phyloP scores from a whole-genome alignment of 75 land plant species.

The Picea sitchensis region DNA sequence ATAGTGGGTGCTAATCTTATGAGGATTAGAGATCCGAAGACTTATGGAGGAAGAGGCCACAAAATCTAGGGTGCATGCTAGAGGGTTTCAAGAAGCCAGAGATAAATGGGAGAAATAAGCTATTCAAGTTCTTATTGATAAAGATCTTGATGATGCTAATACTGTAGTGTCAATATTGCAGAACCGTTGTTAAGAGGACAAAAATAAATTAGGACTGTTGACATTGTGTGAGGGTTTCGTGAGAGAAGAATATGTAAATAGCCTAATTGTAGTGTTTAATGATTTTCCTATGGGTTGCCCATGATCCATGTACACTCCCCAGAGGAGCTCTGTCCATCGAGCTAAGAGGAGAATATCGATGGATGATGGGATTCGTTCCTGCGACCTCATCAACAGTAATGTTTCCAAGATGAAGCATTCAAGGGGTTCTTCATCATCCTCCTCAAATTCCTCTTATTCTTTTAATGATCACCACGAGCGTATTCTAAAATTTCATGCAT shows the following conservation, averaged over 20 bases:
- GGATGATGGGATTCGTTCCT: too few relatives aligned
- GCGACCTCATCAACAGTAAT: too few relatives aligned
- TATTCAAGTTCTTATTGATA: slow-evolving; percentile 58
- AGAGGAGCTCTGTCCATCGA: too few relatives aligned
- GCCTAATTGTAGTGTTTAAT: slow-evolving; percentile 35
- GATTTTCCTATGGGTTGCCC: background rate
- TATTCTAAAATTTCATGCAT: too few relatives aligned
- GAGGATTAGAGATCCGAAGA: too few relatives aligned
- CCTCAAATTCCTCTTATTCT: too few relatives aligned
- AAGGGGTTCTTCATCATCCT: too few relatives aligned
- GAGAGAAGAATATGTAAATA: slow-evolving; percentile 32
- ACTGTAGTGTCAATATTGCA: slow-evolving; percentile 48
- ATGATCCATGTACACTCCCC: too few relatives aligned
- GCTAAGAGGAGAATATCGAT: too few relatives aligned
- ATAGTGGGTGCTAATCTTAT: too few relatives aligned
- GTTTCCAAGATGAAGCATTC: too few relatives aligned
- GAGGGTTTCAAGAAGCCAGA: slow-evolving; percentile 79
- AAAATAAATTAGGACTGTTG: slow-evolving; percentile 2
- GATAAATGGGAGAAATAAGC: slow-evolving; percentile 84
- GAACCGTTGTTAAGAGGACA: slow-evolving; percentile 8
- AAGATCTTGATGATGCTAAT: slow-evolving; percentile 56
- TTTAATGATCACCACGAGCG: too few relatives aligned
- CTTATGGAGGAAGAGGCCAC: slow-evolving; percentile 84
- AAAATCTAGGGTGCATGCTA: slow-evolving; percentile 73
- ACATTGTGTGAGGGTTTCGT: slow-evolving; percentile 21